A percentile compares a stretch with the other conserved stretches of the same genome.
phyloP scores from a whole-genome alignment of 495 filamentous ascomycete genomes.

The Xanthoparmelia taractica region DNA sequence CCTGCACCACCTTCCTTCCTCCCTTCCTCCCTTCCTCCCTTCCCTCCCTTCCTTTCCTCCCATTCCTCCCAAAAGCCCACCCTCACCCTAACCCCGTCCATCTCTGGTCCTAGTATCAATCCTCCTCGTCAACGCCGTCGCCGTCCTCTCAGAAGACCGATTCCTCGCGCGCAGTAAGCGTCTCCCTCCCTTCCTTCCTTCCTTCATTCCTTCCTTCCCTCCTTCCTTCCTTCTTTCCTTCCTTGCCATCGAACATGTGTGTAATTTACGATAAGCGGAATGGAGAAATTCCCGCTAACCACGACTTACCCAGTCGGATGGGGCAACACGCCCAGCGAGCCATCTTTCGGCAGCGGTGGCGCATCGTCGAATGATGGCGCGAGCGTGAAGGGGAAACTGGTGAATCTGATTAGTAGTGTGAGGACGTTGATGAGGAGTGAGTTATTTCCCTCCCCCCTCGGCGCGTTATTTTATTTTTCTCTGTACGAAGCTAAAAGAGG shows the following conservation, averaged over 20 bases:
- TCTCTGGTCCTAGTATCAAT: constrained; percentile 51
- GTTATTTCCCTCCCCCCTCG: constrained; percentile 31
- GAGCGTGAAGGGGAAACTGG: constrained; percentile 77
- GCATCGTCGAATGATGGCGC: constrained; percentile 53
- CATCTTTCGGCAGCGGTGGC: constrained; percentile 78
- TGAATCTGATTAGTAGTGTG: constrained; percentile 85
- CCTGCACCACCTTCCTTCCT: too few species aligned
- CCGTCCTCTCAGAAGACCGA: constrained; percentile 92
- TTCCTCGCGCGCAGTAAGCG: constrained; percentile 88
- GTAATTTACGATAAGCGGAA: too few species aligned
- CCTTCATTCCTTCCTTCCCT: too few species aligned
- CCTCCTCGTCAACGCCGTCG: constrained; percentile 88
- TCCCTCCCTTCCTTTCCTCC: too few species aligned
- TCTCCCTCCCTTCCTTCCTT: too few species aligned
- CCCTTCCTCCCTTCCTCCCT: too few species aligned
- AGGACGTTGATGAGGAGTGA: constrained; percentile 90
- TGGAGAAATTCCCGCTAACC: too few species aligned
- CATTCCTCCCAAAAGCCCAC: too few species aligned
- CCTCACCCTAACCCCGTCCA: neutral
- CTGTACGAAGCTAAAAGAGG: too few species aligned
- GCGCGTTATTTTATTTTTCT: neutral
- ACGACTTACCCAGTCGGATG: constrained; percentile 91
- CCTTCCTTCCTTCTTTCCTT: too few species aligned
- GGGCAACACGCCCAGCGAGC: constrained; percentile 58
- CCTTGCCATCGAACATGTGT: constrained; percentile 2